Base-by-base conservation (phyloP, 805 yeast species). In the Ogataea sp. region DNA sequence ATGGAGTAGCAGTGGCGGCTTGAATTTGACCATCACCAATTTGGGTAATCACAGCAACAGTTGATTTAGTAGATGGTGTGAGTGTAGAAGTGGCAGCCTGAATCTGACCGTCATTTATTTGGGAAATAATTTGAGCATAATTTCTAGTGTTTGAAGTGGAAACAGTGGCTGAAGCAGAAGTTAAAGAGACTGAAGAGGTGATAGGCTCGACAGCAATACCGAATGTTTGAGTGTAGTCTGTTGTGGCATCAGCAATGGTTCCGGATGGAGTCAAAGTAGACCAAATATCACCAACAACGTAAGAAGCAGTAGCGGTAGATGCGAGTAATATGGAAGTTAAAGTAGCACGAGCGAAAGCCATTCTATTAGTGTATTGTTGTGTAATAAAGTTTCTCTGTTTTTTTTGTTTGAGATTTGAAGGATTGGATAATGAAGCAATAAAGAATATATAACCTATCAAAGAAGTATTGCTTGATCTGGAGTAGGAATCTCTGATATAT, bases 161-260 rank as follows among this genome's bases (percentile, higher is more conserved):
- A 15, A 35, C 25, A 16, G 45, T 28, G 11, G 31, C 15, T n/a
- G 38, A 17, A 7, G 46, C 43, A 20, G 48, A 34, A 3, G 56
- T 47, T 20, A 46, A 39, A 9, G 45, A 37, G 25, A 65, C 63
- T 26, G 62, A 56, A 9, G 70, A 51, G 34, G 73, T 47, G 32
- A 75, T 49, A 34, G 80, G 72, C 39, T 69, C 67, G 41, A 82
- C 75, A 38, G 81, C 83, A 50, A 83, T 79, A 63, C 89, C 90
- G 49, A 83, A 83, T 25, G 70, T 53, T 32, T 66, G 58, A 17
- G 72, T 43, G 64, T 73, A 77, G 45, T 71, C 73, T 30, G 84
- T 75, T 35, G 70, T 48, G 37, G 79, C 84, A 50, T 73, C 76
- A 10, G 69, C 39, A 36, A 64, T 49, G 8, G 75, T 58, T 26